Base-by-base conservation (phyloP, 2,329 filamentous ascomycete genomes). In the Colletotrichum sidae region DNA sequence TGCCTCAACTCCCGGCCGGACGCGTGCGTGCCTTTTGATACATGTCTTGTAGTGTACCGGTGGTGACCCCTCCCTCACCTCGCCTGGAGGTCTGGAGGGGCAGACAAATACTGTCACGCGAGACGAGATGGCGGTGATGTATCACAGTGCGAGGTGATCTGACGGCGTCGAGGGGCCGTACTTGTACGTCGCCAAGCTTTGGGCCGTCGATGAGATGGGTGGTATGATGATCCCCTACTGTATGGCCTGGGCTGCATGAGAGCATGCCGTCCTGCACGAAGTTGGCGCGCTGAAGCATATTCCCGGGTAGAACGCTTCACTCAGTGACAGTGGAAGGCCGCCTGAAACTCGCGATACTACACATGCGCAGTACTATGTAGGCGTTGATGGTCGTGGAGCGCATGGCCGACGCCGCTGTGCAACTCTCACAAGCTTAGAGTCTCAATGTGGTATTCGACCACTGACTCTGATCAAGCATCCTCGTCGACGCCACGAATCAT, bases 211-310 rank as follows among this genome's bases (percentile, higher is more conserved):
- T 6, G 35, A 60, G 13, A 55, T 61, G 39, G 52, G 57, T 45
- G 53, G 53, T 45, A 45, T 38, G 45, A 17, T 38, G 13, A 39
- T 45, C 15, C 39, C 42, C 12, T n/a, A 56, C 35, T 37, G 25
- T 3, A 17, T 35, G 34, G 55, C 52, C n/a, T 15, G 47, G 52
- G 62, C 34, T 65, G 53, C 60, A 55, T 64, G 38, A 25, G 54
- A 54, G 49, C 52, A 46, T 63, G 63, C 15, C 46, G 39, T 51
- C 44, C 38, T 65, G 57, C 59, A 54, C 15, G 42, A 65, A 47
- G 52, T 35, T 65, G 57, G 57, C 45, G 62, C 46, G 45, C 39
- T 65, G 62, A 65, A 65, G 59, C 59, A 64, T 64, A 54, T 66
- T 58, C 51, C 57, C 39, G 50, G 13, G 17, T 45, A 55, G 25